These are phyloP conservation scores for Mycena amicta DNA, from an alignment of 768 basidiomycete species.

Conservation along the genomic window DNA sequence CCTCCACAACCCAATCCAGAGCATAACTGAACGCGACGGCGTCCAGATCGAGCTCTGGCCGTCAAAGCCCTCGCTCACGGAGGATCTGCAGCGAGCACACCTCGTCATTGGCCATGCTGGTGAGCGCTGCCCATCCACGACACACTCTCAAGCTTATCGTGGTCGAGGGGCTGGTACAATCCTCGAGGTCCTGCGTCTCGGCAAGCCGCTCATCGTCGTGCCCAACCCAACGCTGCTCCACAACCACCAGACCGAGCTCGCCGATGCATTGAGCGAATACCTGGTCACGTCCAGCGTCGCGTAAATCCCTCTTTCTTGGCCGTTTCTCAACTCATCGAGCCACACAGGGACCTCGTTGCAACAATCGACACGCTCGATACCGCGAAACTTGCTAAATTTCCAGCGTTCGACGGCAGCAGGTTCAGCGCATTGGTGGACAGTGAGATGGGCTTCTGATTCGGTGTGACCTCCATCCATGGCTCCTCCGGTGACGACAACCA, in stretches of 20 bases:
- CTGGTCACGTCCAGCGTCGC: constrained; percentile 56
- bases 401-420: constrained; percentile 64
- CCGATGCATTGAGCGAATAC: constrained; percentile 68
- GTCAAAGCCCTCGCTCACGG: constrained; percentile 74
- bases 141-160: constrained; percentile 5
- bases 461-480: constrained; percentile 28
- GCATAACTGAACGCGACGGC: constrained; percentile 35
- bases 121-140: constrained; percentile 36
- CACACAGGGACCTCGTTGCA: constrained; percentile 52
- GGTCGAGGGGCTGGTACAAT: constrained; percentile 89
- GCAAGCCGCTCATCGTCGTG: constrained; percentile 81
- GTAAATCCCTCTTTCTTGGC: constrained; percentile 45
- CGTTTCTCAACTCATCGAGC: constrained; percentile 1
- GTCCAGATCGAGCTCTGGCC: constrained; percentile 66
- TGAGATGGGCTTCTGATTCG: constrained; percentile 68
- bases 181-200: constrained; percentile 77
- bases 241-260: constrained; percentile 92
- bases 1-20: constrained; percentile 40
- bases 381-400: constrained; percentile 56
- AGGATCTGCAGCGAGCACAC: constrained; percentile 66
- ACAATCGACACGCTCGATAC: constrained; percentile 54
- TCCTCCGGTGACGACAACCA: constrained; percentile 41
- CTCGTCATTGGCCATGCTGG: constrained; percentile 94
- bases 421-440: constrained; percentile 74
- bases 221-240: constrained; percentile 89